Percentiles rank a stretch among this genome's conserved stretches.
Evolutionary conservation across 805 yeast species (phyloP).

Genomic region (Isabelozyma rhagii): DNA sequence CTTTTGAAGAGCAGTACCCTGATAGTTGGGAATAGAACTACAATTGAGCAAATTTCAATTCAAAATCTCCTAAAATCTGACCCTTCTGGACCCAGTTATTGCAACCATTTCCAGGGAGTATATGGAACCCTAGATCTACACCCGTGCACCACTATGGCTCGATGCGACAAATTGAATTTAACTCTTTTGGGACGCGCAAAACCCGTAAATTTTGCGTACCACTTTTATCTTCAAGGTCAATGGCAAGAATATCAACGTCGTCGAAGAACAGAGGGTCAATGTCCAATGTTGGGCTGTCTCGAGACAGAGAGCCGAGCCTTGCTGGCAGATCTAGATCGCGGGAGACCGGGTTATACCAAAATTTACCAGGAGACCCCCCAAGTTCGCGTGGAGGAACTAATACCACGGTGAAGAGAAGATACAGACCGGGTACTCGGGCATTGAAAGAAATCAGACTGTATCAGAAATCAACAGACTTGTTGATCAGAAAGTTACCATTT

Average conservation of each 20-base stretch:
- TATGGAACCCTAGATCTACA: too few relatives aligned
- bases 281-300: neutral
- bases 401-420: conserved; percentile 36
- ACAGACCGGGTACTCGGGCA: conserved; percentile 65
- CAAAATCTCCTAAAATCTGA: too few relatives aligned
- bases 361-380: conserved; percentile 56
- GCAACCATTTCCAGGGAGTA: too few relatives aligned
- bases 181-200: too few relatives aligned
- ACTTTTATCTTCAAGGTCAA: neutral
- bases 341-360: conserved; percentile 40
- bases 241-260: conserved; percentile 5
- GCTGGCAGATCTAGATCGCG: conserved; percentile 1
- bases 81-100: too few relatives aligned
- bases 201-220: too few relatives aligned
- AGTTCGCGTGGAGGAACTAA: conserved; percentile 9
- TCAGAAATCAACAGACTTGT: conserved; percentile 64
- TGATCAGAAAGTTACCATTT: conserved; percentile 72
- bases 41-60: too few relatives aligned
- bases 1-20: too few relatives aligned
- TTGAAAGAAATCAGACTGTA: conserved; percentile 64
- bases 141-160: too few relatives aligned
- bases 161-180: too few relatives aligned
- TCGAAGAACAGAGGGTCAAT: neutral
- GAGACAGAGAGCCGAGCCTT: conserved; percentile 6
- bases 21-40: too few relatives aligned